Base-by-base conservation (phyloP, 1,284 basidiomycete genomes). In the Afroboletus lepidellus region DNA sequence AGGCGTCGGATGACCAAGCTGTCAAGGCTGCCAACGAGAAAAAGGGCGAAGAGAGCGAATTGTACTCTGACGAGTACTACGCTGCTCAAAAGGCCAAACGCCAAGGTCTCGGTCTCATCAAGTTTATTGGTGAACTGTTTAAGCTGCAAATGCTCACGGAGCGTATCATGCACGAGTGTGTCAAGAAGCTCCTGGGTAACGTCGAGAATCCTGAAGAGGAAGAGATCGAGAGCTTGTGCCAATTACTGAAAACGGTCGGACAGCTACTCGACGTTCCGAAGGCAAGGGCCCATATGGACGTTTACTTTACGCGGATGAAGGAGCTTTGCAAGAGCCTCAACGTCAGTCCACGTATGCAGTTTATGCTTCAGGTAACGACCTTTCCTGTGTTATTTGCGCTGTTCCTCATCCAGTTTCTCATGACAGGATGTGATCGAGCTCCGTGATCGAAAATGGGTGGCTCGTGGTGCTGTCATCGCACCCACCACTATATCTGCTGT, bases 81-180 rank as follows among this genome's bases (percentile, higher is more conserved):
- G 90, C 90, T 46, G 92, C 91, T 18, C 90, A 95, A 71, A 98
- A 98, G 78, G 94, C 94, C 41, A 98, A 98, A 79, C 92, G 95
- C 59, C 90, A 92, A 60, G 94, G 95, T 71, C 87, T 98, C 23
- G 96, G 96, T 79, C 83, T 98, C 56, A 92, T 98, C 71, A 92
- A 92, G 70, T 97, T 99, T 76, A 97, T 98, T 60, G 95, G 96
- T 64, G 95, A 98, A 76, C 78, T 98, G 53, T 98, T 94, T 87
- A 98, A 98, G 77, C 78, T 98, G 34, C 87, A 89, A 72, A 96
- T 97, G 92, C 77, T 97, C 50, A 93, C 91, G 41, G 91, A 93
- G 72, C 84, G 90, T 60, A 95, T 96, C 73, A 98, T 99, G 88
- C 90, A 94, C 73, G 87, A 93, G 67, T 98, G 95, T 77, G 87